Base-by-base conservation (phyloP, 2,329 filamentous ascomycete species). In the Cytospora piceae region DNA sequence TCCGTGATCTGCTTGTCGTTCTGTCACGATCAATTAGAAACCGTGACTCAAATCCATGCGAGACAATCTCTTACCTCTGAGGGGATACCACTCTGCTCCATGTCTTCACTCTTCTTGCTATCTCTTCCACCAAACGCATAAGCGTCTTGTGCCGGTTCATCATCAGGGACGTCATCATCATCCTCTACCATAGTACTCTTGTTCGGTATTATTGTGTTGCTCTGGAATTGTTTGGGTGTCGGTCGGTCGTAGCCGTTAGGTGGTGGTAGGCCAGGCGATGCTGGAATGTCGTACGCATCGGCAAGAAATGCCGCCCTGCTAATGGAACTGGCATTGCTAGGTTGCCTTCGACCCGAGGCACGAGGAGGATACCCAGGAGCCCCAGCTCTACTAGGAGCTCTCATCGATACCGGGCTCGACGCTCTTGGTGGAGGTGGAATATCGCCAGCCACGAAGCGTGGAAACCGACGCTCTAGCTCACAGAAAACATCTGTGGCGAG, bases 101-200 rank as follows among this genome's bases (percentile, higher is more conserved):
- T 12, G 22, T 49, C 46, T 14, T 24, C 29, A 29, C 39, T 49
- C 15, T 39, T 55, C 0, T 8, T 22, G n/a, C 37, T 24, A 27
- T 64, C 58, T 37, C 56, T 61, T 42, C 55, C 51, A 49, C 49
- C 63, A n/a, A 63, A 55, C 17, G 61, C 53, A 74, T 91, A 91
- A 2, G 86, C 83, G 73, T 89, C 87, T 63, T 83, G 86, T 63
- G 89, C 84, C 58, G 82, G 82, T 69, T 84, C 81, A 67, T 88
- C 74, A 58, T 85, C 86, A 20, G 85, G 84, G 24, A 78, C 83
- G 69, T 92, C 92, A 71, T 96, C 93, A 70, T 96, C 94, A 74
- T 98, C 95, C 76, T 99, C 95, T 1, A 98, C 88, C 89, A 98
- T 94, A 0, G 92, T 97, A 73, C 94, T 96, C 79, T 98, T 99